Evolutionary conservation across 2,329 filamentous ascomycete species (phyloP), one percentile per base, ranked within the genome.

Genomic region (Aureobasidium uvarum): DNA sequence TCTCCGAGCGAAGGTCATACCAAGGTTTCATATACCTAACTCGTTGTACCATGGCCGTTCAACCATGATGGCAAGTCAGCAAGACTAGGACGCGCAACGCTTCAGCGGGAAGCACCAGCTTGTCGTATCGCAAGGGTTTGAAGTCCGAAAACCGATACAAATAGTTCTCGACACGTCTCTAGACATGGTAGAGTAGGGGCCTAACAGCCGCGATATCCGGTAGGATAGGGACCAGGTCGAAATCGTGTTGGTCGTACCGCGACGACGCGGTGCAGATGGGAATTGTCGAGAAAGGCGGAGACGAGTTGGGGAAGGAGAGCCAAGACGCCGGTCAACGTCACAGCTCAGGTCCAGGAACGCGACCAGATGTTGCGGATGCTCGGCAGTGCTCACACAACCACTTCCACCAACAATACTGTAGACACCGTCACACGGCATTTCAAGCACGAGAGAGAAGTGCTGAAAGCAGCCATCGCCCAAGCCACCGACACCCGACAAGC

Each of bases 261-360:
- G 23, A 41, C 14, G 20, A 46, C 11, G 23, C 10, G 43, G 20
- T 25, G 14, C 20, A 18, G 36, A n/a, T 41, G 33, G 7, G 16
- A 41, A 33, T 5, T 31, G 23, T 18, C 13, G 38, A 43, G 54
- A 43, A 43, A 28, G n/a, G 52, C 23, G 38, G 38, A 43, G 38
- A 20, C 13, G 38, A 2, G 31, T 18, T 41, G 36, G 36, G 52
- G 52, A 36, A 6, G 38, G 38, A 11, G 33, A 58, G 54, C 54
- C 54, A 58, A 58, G 54, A 43, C 39, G 33, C 33, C 33, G 33
- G 28, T 4, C 31, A n/a, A 38, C 50, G 54, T 43, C 54, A 56
- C 52, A 14, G 38, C 54, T n/a, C 28, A 25, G 36, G 38, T 56
- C 36, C 38, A 56, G 14, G 20, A 56, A 41, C 52, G 23, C 52